These are phyloP conservation scores for Gnaphalium uliginosum DNA, from an alignment of 129 eudicot genomes.

Conservation along the genomic window DNA sequence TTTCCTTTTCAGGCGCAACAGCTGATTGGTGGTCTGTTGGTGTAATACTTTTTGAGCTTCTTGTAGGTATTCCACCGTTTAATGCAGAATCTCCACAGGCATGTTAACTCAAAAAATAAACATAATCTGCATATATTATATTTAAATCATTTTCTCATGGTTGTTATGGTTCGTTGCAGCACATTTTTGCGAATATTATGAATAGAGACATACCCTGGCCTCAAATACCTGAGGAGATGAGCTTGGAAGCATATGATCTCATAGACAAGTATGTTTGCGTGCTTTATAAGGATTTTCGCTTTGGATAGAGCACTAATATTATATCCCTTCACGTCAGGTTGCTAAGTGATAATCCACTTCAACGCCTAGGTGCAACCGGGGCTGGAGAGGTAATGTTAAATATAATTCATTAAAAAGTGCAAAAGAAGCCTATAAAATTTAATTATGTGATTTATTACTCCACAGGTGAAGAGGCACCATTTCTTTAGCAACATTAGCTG, in stretches of 20 bases:
- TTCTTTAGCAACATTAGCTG: slow-evolving; percentile 80
- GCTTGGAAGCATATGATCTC: slow-evolving; percentile 74
- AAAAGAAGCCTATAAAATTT: slow-evolving; percentile 1
- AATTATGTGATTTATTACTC: not conserved
- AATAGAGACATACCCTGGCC: slow-evolving; percentile 97
- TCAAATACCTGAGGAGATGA: slow-evolving; percentile 80
- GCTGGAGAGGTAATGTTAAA: slow-evolving; percentile 67
- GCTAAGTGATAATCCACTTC: slow-evolving; percentile 80
- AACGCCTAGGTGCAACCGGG: slow-evolving; percentile 89
- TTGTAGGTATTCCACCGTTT: slow-evolving; percentile 95
- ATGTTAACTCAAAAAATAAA: slow-evolving; percentile 16
- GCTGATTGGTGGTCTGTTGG: slow-evolving; percentile 99
- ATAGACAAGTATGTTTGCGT: slow-evolving; percentile 63
- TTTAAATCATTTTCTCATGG: not conserved
- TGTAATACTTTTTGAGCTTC: slow-evolving; percentile 88
- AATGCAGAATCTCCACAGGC: slow-evolving; percentile 96
- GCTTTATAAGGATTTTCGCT: not conserved
- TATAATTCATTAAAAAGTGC: not conserved
- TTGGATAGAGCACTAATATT: not conserved
- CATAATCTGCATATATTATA: slow-evolving; percentile 4
- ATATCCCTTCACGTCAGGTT: slow-evolving; percentile 42
- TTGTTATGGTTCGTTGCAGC: slow-evolving; percentile 54
- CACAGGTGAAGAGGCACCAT: slow-evolving; percentile 75
- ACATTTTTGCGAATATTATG: slow-evolving; percentile 89
- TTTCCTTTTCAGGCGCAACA: slow-evolving; percentile 57